These are phyloP conservation scores for Erodium moschatum DNA, from an alignment of 441 rosid species.

Conservation along the genomic window DNA sequence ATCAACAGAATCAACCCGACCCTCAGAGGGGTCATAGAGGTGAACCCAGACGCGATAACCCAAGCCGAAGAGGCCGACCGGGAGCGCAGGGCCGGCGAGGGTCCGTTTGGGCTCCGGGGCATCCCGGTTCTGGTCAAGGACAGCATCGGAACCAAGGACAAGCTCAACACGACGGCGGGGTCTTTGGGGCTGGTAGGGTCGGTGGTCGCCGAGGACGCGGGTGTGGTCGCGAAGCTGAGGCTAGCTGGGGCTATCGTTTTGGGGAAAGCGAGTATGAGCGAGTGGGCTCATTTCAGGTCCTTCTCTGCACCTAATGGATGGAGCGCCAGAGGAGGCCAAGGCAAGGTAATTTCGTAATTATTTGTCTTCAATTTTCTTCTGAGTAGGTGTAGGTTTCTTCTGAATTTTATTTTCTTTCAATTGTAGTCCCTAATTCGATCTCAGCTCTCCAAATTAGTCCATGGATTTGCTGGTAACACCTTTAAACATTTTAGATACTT, in stretches of 20 bases:
- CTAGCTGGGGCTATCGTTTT: background rate
- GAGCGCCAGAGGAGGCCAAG: constrained; percentile 23
- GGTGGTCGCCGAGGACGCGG: constrained; percentile 18
- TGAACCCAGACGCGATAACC: constrained; percentile 19
- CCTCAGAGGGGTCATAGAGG: constrained; percentile 20
- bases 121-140: constrained; percentile 25
- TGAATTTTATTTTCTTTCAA: too few relatives aligned
- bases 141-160: constrained; percentile 21
- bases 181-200: constrained; percentile 22
- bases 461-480: too few relatives aligned
- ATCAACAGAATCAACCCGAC: constrained; percentile 19
- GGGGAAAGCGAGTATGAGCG: constrained; percentile 1
- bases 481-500: too few relatives aligned
- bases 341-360: constrained; percentile 16
- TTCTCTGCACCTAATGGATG: constrained; percentile 14
- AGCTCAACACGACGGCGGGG: constrained; percentile 23
- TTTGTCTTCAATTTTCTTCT: too few relatives aligned
- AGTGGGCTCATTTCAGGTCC: constrained; percentile 14
- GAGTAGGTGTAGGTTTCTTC: too few relatives aligned
- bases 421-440: too few relatives aligned
- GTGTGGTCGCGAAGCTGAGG: constrained; percentile 21
- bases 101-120: constrained; percentile 16
- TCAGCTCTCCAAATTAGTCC: too few relatives aligned
- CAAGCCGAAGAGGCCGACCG: constrained; percentile 14
- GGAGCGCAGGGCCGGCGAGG: background rate